phyloP scores from a whole-genome alignment of 192 early-diverging fungal genomes.

The Spinellus fusiger region DNA sequence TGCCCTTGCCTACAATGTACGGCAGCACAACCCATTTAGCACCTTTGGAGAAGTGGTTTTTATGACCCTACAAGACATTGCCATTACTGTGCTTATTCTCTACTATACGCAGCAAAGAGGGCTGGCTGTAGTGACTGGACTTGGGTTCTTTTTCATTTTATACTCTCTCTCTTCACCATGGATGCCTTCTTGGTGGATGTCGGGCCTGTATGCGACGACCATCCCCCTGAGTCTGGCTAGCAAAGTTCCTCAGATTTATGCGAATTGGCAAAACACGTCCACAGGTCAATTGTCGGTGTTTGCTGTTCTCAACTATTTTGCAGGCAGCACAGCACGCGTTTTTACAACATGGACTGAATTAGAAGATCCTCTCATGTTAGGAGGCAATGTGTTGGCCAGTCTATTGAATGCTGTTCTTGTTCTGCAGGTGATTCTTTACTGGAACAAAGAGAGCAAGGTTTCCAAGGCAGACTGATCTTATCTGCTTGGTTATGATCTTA shows the following conservation, averaged over 20 bases:
- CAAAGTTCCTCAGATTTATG: conserved; percentile 86
- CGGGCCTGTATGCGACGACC: conserved; percentile 29
- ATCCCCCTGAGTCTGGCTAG: conserved; percentile 75
- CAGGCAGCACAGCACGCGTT: conserved; percentile 79
- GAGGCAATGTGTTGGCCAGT: conserved; percentile 61
- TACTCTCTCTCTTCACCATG: conserved; percentile 17
- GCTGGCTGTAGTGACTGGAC: conserved; percentile 35
- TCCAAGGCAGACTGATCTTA: conserved; percentile 5
- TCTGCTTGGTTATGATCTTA: not conserved
- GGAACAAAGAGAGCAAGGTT: conserved; percentile 37
- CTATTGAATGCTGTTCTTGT: conserved; percentile 75
- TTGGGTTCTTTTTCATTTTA: conserved; percentile 32
- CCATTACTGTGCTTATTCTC: conserved; percentile 69
- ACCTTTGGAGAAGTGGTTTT: conserved; percentile 86
- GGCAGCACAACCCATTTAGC: conserved; percentile 79
- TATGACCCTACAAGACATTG: conserved; percentile 75
- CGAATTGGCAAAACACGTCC: conserved; percentile 71
- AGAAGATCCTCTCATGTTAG: conserved; percentile 72
- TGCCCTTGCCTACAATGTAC: conserved; percentile 78
- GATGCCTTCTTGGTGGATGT: conserved; percentile 6
- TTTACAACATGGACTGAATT: conserved; percentile 92
- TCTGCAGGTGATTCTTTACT: conserved; percentile 73
- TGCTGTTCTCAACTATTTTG: conserved; percentile 83
- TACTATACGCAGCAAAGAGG: conserved; percentile 40
- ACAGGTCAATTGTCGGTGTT: conserved; percentile 95